phyloP scores from a whole-genome alignment of 2,329 filamentous ascomycete species.

The Acarospora socialis region DNA sequence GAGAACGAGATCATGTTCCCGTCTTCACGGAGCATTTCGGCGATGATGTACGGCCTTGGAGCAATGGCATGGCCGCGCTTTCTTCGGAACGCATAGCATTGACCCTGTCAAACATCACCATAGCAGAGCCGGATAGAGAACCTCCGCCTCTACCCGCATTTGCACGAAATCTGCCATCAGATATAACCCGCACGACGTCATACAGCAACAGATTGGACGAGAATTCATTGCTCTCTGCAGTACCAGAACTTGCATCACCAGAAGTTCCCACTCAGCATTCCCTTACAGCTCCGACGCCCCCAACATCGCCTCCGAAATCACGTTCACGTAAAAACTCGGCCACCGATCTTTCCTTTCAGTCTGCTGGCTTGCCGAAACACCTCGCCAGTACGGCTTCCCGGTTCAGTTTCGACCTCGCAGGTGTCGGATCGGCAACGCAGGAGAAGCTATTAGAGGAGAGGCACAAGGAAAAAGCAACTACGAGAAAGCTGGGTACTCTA shows the following conservation, averaged over 20 bases:
- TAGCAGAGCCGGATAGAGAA: slow-evolving; percentile 6
- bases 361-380: slow-evolving; percentile 28
- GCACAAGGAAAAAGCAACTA: slow-evolving; percentile 40
- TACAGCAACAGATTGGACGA: slow-evolving; percentile 6
- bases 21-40: slow-evolving; percentile 49
- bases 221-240: no score
- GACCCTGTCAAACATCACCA: slow-evolving; percentile 3
- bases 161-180: slow-evolving; percentile 28
- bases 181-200: slow-evolving; percentile 16
- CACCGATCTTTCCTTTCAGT: slow-evolving; percentile 8
- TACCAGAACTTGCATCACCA: no score
- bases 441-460: slow-evolving; percentile 50
- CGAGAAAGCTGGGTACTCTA: slow-evolving; percentile 21
- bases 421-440: slow-evolving; percentile 42
- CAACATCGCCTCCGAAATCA: slow-evolving; percentile 17
- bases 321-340: slow-evolving; percentile 17
- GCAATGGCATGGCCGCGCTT: neutral
- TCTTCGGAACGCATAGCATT: no score
- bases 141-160: slow-evolving; percentile 26
- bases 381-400: slow-evolving; percentile 44
- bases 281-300: no score
- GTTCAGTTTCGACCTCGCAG: slow-evolving; percentile 51
- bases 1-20: slow-evolving; percentile 36
- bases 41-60: slow-evolving; percentile 22
- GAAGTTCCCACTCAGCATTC: no score